These are phyloP conservation scores for Plectranthus barbatus DNA, from an alignment of 257 asterid species.

Conservation along the genomic window DNA sequence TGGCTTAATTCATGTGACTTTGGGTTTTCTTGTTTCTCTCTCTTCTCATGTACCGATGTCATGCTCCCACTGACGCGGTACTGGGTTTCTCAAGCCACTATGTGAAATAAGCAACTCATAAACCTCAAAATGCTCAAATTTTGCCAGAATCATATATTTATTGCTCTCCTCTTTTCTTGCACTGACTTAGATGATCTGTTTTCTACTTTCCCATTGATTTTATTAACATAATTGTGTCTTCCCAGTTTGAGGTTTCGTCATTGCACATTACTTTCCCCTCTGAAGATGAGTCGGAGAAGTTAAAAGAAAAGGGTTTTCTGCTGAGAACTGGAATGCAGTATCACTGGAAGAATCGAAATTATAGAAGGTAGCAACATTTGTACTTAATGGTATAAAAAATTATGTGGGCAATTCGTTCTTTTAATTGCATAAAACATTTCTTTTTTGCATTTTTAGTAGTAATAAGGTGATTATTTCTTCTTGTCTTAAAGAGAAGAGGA, in stretches of 20 bases:
- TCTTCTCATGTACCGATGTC: background rate
- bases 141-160: conserved; percentile 5
- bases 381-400: conserved; percentile 2
- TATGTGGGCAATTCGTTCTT: background rate
- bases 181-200: background rate
- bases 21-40: background rate
- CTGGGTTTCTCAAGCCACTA: too few species aligned
- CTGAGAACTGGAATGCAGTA: conserved; percentile 93
- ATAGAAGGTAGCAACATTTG: conserved; percentile 46
- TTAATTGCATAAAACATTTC: background rate
- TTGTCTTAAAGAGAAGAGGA: background rate
- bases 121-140: background rate
- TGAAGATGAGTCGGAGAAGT: conserved; percentile 51
- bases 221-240: conserved; percentile 6
- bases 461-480: background rate
- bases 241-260: conserved; percentile 84
- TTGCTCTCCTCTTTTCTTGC: background rate
- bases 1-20: background rate
- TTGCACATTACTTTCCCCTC: conserved; percentile 87
- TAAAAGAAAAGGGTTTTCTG: conserved; percentile 79
- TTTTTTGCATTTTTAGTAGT: background rate
- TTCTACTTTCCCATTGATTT: background rate
- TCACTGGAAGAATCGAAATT: conserved; percentile 88
- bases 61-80: too few species aligned
- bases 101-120: background rate